Percentiles rank a stretch among this genome's conserved stretches.
Evolutionary conservation across 768 basidiomycete genomes (phyloP).

Genomic region (Sistotremastrum niveocremeum): DNA sequence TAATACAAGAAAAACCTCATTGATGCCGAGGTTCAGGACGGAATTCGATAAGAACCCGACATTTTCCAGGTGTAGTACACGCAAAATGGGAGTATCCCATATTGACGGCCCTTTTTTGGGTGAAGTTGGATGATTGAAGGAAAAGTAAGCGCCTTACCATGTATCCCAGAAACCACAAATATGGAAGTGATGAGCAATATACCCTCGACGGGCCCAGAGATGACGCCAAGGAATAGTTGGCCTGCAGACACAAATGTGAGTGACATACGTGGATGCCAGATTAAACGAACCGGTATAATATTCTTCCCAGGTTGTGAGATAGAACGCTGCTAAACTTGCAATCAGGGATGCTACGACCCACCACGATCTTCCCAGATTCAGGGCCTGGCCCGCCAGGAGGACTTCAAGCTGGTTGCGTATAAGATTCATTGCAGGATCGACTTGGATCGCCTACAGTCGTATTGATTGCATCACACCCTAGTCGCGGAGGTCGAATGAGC

Average conservation of each 20-base stretch:
- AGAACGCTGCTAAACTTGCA: constrained; percentile 64
- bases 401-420: constrained; percentile 55
- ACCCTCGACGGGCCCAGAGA: constrained; percentile 94
- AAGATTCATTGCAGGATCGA: not conserved
- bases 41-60: constrained; percentile 30
- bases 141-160: constrained; percentile 29
- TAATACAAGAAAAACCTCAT: constrained; percentile 82
- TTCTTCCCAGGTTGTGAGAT: constrained; percentile 69
- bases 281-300: constrained; percentile 65
- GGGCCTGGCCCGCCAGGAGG: constrained; percentile 66
- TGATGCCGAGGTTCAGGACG: constrained; percentile 60
- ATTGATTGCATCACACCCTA: constrained; percentile 87
- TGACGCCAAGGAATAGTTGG: constrained; percentile 79
- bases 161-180: constrained; percentile 66
- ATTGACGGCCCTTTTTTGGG: constrained; percentile 47
- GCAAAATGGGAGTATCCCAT: constrained; percentile 57
- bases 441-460: constrained; percentile 52
- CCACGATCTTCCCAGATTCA: constrained; percentile 90
- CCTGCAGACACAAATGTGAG: constrained; percentile 27
- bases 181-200: constrained; percentile 75
- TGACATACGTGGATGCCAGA: not conserved
- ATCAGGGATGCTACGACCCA: constrained; percentile 89
- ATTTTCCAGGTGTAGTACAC: constrained; percentile 33
- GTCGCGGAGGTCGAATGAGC: not conserved
- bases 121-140: not conserved